A percentile compares a stretch with the other conserved stretches of the same genome.
phyloP scores from a whole-genome alignment of 2,329 filamentous ascomycete genomes.

The Lasiodiplodia sp. region DNA sequence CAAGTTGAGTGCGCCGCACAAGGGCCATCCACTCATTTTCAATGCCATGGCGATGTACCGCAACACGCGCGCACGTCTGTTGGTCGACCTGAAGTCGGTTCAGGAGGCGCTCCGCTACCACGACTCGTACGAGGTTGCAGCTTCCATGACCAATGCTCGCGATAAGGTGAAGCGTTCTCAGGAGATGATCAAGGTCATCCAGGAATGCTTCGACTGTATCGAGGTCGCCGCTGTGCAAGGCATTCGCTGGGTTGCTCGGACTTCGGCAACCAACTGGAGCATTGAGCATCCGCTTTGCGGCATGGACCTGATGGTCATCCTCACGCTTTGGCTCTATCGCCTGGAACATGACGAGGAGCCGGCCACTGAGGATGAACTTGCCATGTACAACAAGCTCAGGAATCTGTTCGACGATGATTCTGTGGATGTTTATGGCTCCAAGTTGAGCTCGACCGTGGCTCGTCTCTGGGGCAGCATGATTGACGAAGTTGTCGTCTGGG shows the following conservation, averaged over 20 bases:
- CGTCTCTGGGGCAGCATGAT: conserved; percentile 97
- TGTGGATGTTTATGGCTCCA: conserved; percentile 79
- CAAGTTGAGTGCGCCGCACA: conserved; percentile 90
- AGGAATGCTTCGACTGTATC: conserved; percentile 97
- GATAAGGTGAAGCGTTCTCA: conserved; percentile 93
- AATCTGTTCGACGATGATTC: conserved; percentile 90
- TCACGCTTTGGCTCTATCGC: conserved; percentile 97
- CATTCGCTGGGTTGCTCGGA: conserved; percentile 97
- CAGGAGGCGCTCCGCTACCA: conserved; percentile 97
- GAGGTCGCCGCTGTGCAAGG: conserved; percentile 94
- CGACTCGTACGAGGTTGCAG: conserved; percentile 95
- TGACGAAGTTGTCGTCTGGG: conserved; percentile 98
- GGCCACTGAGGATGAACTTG: conserved; percentile 80
- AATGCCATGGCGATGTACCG: conserved; percentile 98
- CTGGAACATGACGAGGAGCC: conserved; percentile 98
- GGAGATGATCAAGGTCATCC: conserved; percentile 98
- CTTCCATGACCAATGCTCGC: conserved; percentile 92
- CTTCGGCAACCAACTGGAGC: conserved; percentile 98
- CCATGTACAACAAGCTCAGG: conserved; percentile 92
- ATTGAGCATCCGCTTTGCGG: conserved; percentile 97
- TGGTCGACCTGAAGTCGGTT: conserved; percentile 94
- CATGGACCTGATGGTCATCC: conserved; percentile 96
- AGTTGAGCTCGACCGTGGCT: conserved; percentile 93
- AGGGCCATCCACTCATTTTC: conserved; percentile 95
- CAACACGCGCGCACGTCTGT: conserved; percentile 88